Evolutionary conservation across 306 rosid species (phyloP), one percentile per base, ranked within the genome.

Genomic region (Malus sieversii): DNA sequence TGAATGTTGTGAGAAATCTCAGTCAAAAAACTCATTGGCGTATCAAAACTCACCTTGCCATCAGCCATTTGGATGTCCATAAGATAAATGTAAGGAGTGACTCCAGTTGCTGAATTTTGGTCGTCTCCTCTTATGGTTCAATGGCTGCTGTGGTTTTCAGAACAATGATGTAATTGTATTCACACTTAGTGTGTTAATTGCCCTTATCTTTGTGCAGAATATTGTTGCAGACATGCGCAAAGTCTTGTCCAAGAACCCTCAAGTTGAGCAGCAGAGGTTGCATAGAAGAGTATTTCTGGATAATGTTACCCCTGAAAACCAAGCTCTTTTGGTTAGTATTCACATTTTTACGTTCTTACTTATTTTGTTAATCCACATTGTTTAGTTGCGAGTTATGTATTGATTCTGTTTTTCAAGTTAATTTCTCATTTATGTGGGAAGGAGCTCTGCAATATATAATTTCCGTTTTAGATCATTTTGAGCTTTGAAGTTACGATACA

Each of bases 181-280:
- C 11, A 3, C 15, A 20, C 19, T 73, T 38, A 73, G 27, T 38
- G 22, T 59, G 20, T n/a, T 59, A 38, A 60, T 66, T 58, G 52
- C 29, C 52, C 83, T 81, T 76, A 66, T 85, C 38, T 77, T 10
- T 74, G 64, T 69, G 78, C 88, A 94, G 98, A 90, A 64, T 77
- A 94, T 94, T 79, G 98, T 94, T 64, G 96, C 98, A 35, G 98
- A 94, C 83, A 94, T 91, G 97, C 88, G 97, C 71, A 94, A 94
- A 81, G 98, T 92, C 72, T 88, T 94, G 81, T 93, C 98, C 40
- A 94, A 94, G 89, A 91, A 90, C 82, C 97, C 97, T 73, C 97
- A 91, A 80, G 95, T 92, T 73, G 97, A 94, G 85, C 97, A 94
- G 84, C 96, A 88, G 89, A 89, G 87, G 82, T 80, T 94, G 88